Evolutionary conservation across 1,284 basidiomycete species (phyloP), one percentile per base, ranked within the genome.

Genomic region (Cystobasidium pallidum): DNA sequence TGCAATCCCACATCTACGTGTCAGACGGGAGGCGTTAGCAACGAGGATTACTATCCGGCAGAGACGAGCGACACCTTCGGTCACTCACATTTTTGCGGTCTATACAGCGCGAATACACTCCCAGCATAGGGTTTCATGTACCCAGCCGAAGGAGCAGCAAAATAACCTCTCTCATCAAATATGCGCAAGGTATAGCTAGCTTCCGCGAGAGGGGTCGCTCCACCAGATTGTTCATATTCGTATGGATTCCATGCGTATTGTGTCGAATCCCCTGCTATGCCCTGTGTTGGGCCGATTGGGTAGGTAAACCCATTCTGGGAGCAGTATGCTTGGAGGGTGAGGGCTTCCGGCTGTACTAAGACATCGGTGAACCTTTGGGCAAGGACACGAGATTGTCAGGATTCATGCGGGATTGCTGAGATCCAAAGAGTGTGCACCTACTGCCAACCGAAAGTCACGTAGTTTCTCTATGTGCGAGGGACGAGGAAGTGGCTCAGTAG

Each of bases 361-460:
- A 72, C 10, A 65, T 58, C 17, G 43, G 24, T 39, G 61, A 67
- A 59, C 34, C 62, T 64, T 43, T 11, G 26, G 11, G 32, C 10
- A 58, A 2, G 19, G 26, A 39, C 21, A 41, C 39, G n/a, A 19
- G 43, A 8, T 2, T 11, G 19, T 26, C n/a, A 45, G 59, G 21
- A 51, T 51, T 24, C 24, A 7, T 24, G 15, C 26, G n/a, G 49
- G 21, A 24, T 51, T 28, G 45, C n/a, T 6, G 49, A 3, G 17
- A 10, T 7, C 2, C 24, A 47, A 43, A 34, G n/a, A 15, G 83
- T 28, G 94, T 83, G 74, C 84, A 84, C 61, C 51, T n/a, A 64
- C 62, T 92, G 94, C 93, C 93, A 96, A n/a, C 86, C 91, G 81
- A 95, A 92, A 24, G 92, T 95, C 79, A 95, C 86, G 71, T 84